These are phyloP conservation scores for Scolecobasidium constrictum DNA, from an alignment of 2,329 filamentous ascomycete species.

Conservation along the genomic window DNA sequence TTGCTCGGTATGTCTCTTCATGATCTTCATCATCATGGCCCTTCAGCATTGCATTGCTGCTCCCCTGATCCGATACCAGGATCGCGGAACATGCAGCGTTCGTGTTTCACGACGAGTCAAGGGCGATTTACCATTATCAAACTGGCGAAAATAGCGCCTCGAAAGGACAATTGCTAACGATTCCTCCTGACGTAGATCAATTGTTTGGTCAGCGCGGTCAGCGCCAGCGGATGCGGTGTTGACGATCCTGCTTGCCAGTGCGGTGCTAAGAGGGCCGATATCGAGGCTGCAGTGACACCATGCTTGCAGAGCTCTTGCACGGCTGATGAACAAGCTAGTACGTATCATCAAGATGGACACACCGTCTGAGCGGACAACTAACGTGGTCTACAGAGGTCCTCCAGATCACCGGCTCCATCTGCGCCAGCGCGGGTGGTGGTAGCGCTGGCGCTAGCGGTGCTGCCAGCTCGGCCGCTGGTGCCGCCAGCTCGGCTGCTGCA, in stretches of 20 bases:
- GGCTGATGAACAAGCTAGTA: slow-evolving; percentile 27
- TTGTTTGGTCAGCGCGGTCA: slow-evolving; percentile 39
- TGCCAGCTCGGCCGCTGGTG: background rate
- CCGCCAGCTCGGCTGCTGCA: slow-evolving; percentile 9
- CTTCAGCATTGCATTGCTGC: no score
- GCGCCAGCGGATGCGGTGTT: slow-evolving; percentile 34
- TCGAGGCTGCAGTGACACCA: slow-evolving; percentile 26
- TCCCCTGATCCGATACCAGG: background rate
- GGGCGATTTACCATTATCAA: no score
- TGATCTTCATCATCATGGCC: no score
- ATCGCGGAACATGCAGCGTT: background rate
- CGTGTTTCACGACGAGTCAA: background rate
- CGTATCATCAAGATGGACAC: slow-evolving; percentile 13
- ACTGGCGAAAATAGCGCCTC: no score
- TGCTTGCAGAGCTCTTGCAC: slow-evolving; percentile 30
- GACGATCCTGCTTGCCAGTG: slow-evolving; percentile 43
- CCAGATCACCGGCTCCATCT: slow-evolving; percentile 15
- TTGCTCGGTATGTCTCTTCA: slow-evolving; percentile 8
- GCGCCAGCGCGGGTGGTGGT: slow-evolving; percentile 13
- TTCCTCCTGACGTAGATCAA: slow-evolving; percentile 25
- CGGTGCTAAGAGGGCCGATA: slow-evolving; percentile 27
- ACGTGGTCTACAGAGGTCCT: slow-evolving; percentile 12
- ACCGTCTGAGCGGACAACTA: slow-evolving; percentile 2
- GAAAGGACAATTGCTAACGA: no score
- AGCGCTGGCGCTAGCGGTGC: background rate